Conservation (phyloP, 805 yeast genomes). For the Phaffomyces opuntiae region DNA sequence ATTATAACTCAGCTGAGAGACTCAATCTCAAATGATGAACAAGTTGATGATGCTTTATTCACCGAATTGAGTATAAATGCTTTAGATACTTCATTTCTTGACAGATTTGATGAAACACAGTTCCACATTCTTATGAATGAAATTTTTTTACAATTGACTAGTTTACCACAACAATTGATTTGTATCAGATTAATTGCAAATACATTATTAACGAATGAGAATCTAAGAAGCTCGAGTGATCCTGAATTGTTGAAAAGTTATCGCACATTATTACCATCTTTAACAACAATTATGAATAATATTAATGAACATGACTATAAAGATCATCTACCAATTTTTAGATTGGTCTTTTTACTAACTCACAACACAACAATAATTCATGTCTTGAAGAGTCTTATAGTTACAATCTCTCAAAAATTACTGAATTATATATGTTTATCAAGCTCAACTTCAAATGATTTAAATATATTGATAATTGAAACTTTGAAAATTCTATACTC, state of each 20-base stretch:
- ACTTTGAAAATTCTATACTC: slow-evolving; percentile 22
- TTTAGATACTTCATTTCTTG: slow-evolving; percentile 11
- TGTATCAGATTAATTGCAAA: slow-evolving; percentile 18
- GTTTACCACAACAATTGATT: slow-evolving; percentile 14
- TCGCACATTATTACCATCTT: slow-evolving; percentile 6
- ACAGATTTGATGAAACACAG: slow-evolving; percentile 6
- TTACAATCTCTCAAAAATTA: slow-evolving; percentile 19
- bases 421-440: slow-evolving; percentile 21
- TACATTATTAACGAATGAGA: slow-evolving; percentile 14
- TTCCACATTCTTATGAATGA: slow-evolving; percentile 7
- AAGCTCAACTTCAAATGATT: slow-evolving; percentile 12
- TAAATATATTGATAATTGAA: slow-evolving; percentile 22
- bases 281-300: slow-evolving; percentile 13
- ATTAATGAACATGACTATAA: slow-evolving; percentile 22
- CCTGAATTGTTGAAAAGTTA: not conserved
- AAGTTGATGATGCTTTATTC: slow-evolving; percentile 8
- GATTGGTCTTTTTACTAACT: slow-evolving; percentile 19
- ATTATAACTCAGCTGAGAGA: slow-evolving; percentile 2
- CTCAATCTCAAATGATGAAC: not conserved
- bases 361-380: slow-evolving; percentile 12
- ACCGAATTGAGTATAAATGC: slow-evolving; percentile 10
- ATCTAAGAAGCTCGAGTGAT: slow-evolving; percentile 8
- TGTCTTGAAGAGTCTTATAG: slow-evolving; percentile 9
- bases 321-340: slow-evolving; percentile 21
- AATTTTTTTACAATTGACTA: slow-evolving; percentile 6